phyloP scores from a whole-genome alignment of 2,329 filamentous ascomycete genomes.

The Epichloe aotearoae region DNA sequence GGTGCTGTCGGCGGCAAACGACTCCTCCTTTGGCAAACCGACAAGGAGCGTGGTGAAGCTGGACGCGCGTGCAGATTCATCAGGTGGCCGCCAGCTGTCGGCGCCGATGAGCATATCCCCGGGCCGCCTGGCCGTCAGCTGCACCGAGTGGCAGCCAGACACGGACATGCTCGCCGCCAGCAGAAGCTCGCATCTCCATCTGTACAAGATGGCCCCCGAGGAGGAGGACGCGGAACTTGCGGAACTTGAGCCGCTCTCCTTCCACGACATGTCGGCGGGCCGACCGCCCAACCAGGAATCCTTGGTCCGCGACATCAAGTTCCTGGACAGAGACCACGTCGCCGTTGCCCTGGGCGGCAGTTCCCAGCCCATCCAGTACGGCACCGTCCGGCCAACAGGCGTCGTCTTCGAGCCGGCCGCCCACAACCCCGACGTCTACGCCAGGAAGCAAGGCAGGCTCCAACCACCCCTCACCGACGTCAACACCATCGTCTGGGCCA shows the following conservation, averaged over 20 bases:
- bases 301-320: conserved; percentile 25
- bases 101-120: conserved; percentile 3
- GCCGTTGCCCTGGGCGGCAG: conserved; percentile 32
- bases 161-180: conserved; percentile 18
- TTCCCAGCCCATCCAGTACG: conserved; percentile 29
- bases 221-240: conserved; percentile 3
- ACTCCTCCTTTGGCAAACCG: conserved; percentile 15
- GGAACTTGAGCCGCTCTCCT: conserved; percentile 10
- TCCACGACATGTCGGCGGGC: conserved; percentile 14
- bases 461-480: conserved; percentile 9
- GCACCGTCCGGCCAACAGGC: conserved; percentile 33
- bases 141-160: conserved; percentile 20
- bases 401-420: conserved; percentile 23
- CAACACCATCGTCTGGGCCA: conserved; percentile 29
- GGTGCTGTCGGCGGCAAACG: conserved; percentile 26
- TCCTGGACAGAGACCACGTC: conserved; percentile 30
- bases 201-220: conserved; percentile 15
- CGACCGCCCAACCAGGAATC: conserved; percentile 11
- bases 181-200: conserved; percentile 16
- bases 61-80: neutral
- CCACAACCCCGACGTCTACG: conserved; percentile 12
- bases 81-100: neutral
- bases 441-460: no score
- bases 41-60: conserved; percentile 11
- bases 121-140: conserved; percentile 18